phyloP scores from a whole-genome alignment of 2,329 filamentous ascomycete species.

The Epicoccum sorghinum region DNA sequence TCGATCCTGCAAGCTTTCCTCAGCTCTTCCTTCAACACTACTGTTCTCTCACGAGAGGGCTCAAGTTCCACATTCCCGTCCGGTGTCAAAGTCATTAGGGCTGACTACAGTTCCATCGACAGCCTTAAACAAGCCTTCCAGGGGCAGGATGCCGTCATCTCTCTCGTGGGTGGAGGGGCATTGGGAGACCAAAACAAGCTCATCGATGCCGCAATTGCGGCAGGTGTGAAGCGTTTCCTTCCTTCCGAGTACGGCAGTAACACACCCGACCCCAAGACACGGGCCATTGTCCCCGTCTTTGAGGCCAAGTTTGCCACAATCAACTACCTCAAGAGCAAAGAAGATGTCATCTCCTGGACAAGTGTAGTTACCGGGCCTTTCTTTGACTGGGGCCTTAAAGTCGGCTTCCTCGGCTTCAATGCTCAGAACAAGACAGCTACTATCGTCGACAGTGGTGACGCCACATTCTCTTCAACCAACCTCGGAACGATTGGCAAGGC shows the following conservation, averaged over 20 bases:
- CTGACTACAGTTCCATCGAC: constrained; percentile 55
- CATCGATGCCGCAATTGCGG: constrained; percentile 64
- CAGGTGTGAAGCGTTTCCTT: constrained; percentile 66
- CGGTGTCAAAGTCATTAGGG: constrained; percentile 52
- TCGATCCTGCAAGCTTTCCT: constrained; percentile 51
- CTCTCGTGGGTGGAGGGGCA: constrained; percentile 51
- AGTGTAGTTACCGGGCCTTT: constrained; percentile 57
- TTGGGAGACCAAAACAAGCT: constrained; percentile 57
- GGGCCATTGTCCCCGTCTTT: constrained; percentile 58
- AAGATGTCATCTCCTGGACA: constrained; percentile 63
- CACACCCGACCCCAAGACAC: constrained; percentile 44
- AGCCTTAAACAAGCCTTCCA: constrained; percentile 59
- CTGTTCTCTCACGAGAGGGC: constrained; percentile 59
- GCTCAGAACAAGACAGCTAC: constrained; percentile 56
- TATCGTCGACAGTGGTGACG: constrained; percentile 63
- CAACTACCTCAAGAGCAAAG: constrained; percentile 59
- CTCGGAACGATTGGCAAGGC: constrained; percentile 59
- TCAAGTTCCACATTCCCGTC: constrained; percentile 52
- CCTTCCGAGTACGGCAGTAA: constrained; percentile 65
- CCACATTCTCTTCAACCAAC: constrained; percentile 59
- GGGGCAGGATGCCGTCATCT: constrained; percentile 64
- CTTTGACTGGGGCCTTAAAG: constrained; percentile 51
- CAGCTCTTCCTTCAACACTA: constrained; percentile 58
- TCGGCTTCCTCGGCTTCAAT: constrained; percentile 60
- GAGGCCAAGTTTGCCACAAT: constrained; percentile 55